These are phyloP conservation scores for Lyophyllum semitale DNA, from an alignment of 768 basidiomycete genomes.

Conservation along the genomic window DNA sequence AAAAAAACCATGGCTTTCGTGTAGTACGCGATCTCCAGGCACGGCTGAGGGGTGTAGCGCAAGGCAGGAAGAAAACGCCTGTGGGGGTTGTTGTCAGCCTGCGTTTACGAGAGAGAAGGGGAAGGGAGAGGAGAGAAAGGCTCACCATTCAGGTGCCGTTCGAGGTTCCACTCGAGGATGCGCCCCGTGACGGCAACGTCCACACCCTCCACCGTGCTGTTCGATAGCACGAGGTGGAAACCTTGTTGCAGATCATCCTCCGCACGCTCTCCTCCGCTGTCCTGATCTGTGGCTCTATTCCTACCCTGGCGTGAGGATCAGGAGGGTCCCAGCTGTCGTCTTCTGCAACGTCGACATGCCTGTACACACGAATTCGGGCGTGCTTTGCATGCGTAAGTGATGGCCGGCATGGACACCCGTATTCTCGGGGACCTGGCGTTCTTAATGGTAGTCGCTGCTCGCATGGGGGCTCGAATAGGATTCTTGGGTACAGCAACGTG, in stretches of 20 bases:
- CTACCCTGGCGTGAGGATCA: no score
- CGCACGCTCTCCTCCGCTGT: conserved; percentile 78
- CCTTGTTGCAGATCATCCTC: conserved; percentile 81
- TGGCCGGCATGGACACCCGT: no score
- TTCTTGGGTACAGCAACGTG: no score
- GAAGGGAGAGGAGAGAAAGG: neutral
- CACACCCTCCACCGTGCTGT: conserved; percentile 75
- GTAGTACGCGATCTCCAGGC: conserved; percentile 73
- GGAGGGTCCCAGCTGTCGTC: no score
- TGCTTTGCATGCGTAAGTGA: no score
- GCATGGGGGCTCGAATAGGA: no score
- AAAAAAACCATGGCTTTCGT: conserved; percentile 63
- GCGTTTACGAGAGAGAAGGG: neutral
- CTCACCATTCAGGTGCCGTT: conserved; percentile 74
- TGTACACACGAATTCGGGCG: no score
- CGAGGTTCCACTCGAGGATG: conserved; percentile 83
- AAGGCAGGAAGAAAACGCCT: conserved; percentile 89
- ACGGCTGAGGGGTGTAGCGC: conserved; percentile 74
- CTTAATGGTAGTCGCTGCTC: no score
- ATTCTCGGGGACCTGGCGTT: no score
- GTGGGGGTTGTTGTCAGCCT: neutral
- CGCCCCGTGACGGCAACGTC: conserved; percentile 73
- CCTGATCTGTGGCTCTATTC: neutral
- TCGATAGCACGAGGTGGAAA: conserved; percentile 89
- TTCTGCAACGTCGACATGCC: no score